Base-by-base conservation (phyloP, 805 yeast species). In the Lipomyces oligophaga region DNA sequence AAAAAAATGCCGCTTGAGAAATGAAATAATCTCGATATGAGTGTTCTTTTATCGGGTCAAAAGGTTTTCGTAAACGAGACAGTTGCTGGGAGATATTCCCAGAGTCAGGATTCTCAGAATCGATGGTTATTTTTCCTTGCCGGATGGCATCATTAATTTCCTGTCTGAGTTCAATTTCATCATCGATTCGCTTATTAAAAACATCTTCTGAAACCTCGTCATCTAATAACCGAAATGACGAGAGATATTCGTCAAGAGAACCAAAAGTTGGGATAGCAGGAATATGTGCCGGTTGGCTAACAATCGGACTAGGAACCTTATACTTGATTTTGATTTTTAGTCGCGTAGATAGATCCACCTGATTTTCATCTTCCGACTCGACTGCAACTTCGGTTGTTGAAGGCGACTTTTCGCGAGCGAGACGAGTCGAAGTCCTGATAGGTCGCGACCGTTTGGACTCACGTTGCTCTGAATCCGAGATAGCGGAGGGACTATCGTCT, bases 1-100 rank as follows among this genome's bases (percentile, higher is more conserved):
- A 76, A 56, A 86, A 76, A 35, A 78, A 73, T 22, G 80, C 63
- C 1, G 89, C 94, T 54, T 90, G 97, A 0, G 81, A 75, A 0
- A 87, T 64, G 24, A 93, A 67, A 63, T 85, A 81, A 59, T 89
- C 97, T 36, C 76, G 75, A 58, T 78, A 81, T 0, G 89, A 77
- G 31, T 32, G 25, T 13, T 72, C 47, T n/a, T 37, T 57, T 55
- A 78, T 69, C 57, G 85, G 79, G 25, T 67, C 67, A 52, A 60
- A 68, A 5, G 75, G 72, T 42, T 59, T 63, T 63, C 78, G 53
- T 59, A 78, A 62, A n/a, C 18, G 33, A 7, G 52, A 27, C 24
- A 31, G 62, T 75, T 57, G 46, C n/a, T 34, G 35, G 20, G 31
- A 25, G 7, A 30, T 13, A 13, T 34, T 31, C 15, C 37, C 27